These are phyloP conservation scores for Diaporthe citrichinensis DNA, from an alignment of 2,329 filamentous ascomycete genomes.

Conservation along the genomic window DNA sequence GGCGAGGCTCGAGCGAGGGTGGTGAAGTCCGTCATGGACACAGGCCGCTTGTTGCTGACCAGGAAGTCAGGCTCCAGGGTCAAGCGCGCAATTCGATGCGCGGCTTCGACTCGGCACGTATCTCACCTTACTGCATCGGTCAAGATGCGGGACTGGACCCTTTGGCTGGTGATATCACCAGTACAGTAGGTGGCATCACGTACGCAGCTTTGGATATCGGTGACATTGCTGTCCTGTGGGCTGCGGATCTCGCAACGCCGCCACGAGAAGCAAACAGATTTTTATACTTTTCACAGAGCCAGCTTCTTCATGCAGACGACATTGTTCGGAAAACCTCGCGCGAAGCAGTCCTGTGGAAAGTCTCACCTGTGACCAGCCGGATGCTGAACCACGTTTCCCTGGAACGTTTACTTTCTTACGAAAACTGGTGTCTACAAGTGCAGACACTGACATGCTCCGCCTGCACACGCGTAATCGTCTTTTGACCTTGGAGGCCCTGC, in stretches of 20 bases:
- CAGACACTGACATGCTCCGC: background rate
- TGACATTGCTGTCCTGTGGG: background rate
- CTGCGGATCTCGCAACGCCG: background rate
- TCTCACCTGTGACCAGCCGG: background rate
- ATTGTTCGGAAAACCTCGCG: background rate
- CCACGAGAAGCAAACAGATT: background rate
- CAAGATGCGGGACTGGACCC: background rate
- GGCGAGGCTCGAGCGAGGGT: slow-evolving; percentile 27
- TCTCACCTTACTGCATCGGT: background rate
- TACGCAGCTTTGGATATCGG: background rate
- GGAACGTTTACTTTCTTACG: background rate
- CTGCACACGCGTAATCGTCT: background rate
- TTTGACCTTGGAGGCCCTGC: background rate
- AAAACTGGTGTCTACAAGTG: background rate
- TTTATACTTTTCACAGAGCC: background rate
- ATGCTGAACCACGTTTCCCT: background rate
- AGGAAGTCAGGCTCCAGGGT: background rate
- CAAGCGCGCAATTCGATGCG: slow-evolving; percentile 2
- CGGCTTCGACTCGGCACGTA: background rate
- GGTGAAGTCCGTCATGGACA: slow-evolving; percentile 24
- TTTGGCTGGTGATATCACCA: background rate
- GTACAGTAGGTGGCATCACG: background rate
- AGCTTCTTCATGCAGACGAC: no score
- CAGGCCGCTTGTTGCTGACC: slow-evolving; percentile 6
- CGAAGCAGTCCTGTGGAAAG: background rate